Base-by-base conservation (phyloP, 2,329 filamentous ascomycete species). In the Rutstroemia sydowiana region DNA sequence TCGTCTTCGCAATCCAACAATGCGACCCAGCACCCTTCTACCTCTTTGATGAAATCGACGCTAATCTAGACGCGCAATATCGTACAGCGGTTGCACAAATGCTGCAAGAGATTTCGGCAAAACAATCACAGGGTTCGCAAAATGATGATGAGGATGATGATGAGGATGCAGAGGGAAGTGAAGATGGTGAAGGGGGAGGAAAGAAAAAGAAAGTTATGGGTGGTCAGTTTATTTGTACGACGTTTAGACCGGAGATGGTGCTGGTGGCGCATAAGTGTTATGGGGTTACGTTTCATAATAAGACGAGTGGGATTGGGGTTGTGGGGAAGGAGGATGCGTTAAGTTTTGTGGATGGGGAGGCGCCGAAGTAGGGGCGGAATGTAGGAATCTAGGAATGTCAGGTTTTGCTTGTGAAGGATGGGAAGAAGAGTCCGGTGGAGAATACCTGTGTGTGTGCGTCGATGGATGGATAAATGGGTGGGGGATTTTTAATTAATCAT, bases 21-120 rank as follows among this genome's bases (percentile, higher is more conserved):
- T 95, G 92, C 54, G 93, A 98, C 68, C 93, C 92, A 9, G 95
- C 92, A 41, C 93, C 93, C 1, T 97, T 98, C 77, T 96, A 98
- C 68, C 91, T 98, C 64, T 98, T 98, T 63, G 93, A 98, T 69
- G 93, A 98, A 71, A 95, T 98, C 58, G 93, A 98, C 66, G 93
- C 93, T 69, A 98, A 98, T 67, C 79, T 98, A 21, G 93, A 98
- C 68, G 91, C 93, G 1, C 93, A 98, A 70, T 98, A 98, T 73
- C 87, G 93, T 55, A 96, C 93, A 1, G 92, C 93, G 1, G 93
- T 98, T 10, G 93, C 93, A 2, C 80, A 88, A 52, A 88, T 97
- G 73, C 77, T 98, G 20, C 77, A 92, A 65, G 84, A 83, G 50
- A 90, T 89, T 57, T 88, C 84, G 13, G 73, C 77, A 54, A 80